phyloP scores from a whole-genome alignment of 2,329 filamentous ascomycete species.

The Alternaria rosae region DNA sequence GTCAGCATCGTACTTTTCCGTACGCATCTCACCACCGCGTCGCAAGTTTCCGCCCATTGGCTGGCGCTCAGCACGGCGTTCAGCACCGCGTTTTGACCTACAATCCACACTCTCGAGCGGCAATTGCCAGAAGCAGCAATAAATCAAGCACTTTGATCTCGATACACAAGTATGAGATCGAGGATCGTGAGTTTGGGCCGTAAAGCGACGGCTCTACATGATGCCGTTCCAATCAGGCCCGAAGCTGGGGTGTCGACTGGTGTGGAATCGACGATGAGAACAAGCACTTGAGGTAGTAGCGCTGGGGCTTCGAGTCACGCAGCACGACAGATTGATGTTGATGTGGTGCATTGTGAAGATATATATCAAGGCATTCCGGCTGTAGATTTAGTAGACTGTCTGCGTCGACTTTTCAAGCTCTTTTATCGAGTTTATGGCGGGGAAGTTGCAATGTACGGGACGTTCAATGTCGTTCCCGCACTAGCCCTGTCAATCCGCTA shows the following conservation, averaged over 20 bases:
- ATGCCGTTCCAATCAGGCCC: neutral
- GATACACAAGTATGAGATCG: neutral
- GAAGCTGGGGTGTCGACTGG: neutral
- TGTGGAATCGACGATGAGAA: neutral
- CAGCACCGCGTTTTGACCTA: neutral
- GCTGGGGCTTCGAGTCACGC: neutral
- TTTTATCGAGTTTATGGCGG: neutral
- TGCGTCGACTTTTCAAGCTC: too few species aligned
- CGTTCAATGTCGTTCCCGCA: neutral
- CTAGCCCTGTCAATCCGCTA: neutral
- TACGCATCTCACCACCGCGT: neutral
- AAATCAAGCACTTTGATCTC: neutral
- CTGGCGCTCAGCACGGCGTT: neutral
- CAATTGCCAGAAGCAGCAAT: neutral
- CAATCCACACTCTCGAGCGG: neutral
- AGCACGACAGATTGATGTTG: neutral
- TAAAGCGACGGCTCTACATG: neutral
- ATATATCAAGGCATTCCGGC: neutral
- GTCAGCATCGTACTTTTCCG: neutral
- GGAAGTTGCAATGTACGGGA: neutral
- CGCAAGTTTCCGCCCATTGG: neutral
- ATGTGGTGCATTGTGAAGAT: neutral
- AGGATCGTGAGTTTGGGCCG: neutral
- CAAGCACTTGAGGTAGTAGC: neutral
- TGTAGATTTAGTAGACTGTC: neutral